Percentiles rank a stretch among this genome's conserved stretches.
Evolutionary conservation across 495 filamentous ascomycete genomes (phyloP).

Genomic region (Penicillium riverlandense): DNA sequence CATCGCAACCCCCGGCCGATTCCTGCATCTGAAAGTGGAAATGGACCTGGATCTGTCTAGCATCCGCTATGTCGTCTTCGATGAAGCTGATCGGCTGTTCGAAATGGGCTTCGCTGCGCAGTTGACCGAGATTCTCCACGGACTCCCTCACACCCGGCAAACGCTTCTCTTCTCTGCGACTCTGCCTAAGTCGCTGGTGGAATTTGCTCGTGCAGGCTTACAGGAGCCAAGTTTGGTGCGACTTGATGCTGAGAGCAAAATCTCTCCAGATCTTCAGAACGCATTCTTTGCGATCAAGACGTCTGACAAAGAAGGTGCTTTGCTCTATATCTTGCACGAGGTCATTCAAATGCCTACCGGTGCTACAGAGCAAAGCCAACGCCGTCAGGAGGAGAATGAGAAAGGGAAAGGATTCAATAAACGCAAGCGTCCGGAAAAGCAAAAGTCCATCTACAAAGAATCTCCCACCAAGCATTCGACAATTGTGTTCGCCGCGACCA

Average conservation of each 20-base stretch:
- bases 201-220: conserved; percentile 89
- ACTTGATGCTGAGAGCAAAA: conserved; percentile 88
- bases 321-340: conserved; percentile 82
- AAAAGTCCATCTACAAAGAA: conserved; percentile 27
- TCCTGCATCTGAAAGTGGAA: conserved; percentile 91
- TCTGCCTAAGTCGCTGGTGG: conserved; percentile 83
- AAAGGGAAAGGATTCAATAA: conserved; percentile 53
- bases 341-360: conserved; percentile 90
- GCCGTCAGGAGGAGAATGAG: conserved; percentile 26
- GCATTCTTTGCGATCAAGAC: conserved; percentile 91
- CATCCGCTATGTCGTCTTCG: conserved; percentile 87
- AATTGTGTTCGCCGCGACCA: conserved; percentile 89
- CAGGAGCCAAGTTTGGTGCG: conserved; percentile 84
- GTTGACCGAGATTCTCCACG: conserved; percentile 85
- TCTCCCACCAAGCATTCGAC: conserved; percentile 64
- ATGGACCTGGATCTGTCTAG: conserved; percentile 84
- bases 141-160: conserved; percentile 74
- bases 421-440: conserved; percentile 52
- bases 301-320: conserved; percentile 84
- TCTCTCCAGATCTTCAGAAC: conserved; percentile 87
- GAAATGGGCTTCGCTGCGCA: conserved; percentile 97
- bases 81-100: conserved; percentile 93
- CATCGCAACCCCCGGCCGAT: conserved; percentile 93
- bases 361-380: conserved; percentile 45
- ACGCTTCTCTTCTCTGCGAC: conserved; percentile 94